A percentile compares a stretch with the other conserved stretches of the same genome.
These are phyloP conservation scores for Castanea sativa DNA, from an alignment of 306 rosid genomes.

Conservation along the genomic window DNA sequence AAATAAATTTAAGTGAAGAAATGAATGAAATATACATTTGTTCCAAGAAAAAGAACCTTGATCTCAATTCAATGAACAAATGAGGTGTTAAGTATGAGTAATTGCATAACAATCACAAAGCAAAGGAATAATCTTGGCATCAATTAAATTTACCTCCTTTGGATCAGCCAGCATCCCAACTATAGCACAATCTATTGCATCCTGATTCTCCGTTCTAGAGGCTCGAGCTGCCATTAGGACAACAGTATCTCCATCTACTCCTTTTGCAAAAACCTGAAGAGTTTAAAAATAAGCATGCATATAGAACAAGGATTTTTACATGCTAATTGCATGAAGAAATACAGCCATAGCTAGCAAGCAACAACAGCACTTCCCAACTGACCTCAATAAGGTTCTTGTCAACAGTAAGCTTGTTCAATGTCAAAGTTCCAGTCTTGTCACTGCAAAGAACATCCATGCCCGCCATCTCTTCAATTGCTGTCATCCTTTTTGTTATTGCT, in stretches of 20 bases:
- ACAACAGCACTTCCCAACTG: conserved; percentile 19
- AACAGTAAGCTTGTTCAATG: conserved; percentile 84
- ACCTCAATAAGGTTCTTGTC: conserved; percentile 96
- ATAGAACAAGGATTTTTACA: conserved; percentile 6
- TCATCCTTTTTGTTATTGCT: conserved; percentile 98
- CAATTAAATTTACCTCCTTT: conserved; percentile 65
- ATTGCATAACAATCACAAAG: neutral
- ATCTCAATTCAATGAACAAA: neutral
- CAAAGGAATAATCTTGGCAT: neutral
- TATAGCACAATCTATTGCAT: conserved; percentile 93
- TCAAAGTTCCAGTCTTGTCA: conserved; percentile 95
- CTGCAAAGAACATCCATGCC: conserved; percentile 99
- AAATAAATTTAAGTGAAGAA: conserved; percentile 16
- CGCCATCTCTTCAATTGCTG: conserved; percentile 99
- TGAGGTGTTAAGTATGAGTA: neutral
- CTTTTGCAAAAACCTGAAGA: conserved; percentile 78
- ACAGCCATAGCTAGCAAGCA: conserved; percentile 8
- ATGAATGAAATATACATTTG: neutral
- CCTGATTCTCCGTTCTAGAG: conserved; percentile 93
- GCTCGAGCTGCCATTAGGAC: conserved; percentile 98
- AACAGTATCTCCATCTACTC: conserved; percentile 86
- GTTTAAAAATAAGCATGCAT: conserved; percentile 16
- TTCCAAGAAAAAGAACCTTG: neutral
- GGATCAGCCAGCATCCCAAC: conserved; percentile 99
- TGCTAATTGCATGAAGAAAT: neutral